Evolutionary conservation across 768 basidiomycete species (phyloP), one percentile per base, ranked within the genome.

Genomic region (Dendrothele bispora): DNA sequence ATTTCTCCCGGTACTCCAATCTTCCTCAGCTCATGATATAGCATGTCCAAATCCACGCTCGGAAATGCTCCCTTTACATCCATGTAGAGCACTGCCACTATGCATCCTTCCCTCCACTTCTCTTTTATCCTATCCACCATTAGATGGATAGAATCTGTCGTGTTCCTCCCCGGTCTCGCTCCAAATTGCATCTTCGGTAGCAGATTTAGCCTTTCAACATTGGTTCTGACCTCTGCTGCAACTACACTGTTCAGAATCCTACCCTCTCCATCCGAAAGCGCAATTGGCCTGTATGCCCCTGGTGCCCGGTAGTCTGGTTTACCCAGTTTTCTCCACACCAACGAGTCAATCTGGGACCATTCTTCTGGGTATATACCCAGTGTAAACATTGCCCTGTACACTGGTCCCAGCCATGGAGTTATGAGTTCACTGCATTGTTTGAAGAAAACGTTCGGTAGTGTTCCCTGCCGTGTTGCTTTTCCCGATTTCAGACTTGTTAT

Each of bases 321-420:
- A 2, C 66, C 65, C n/a, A 65, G 68, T 48, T 71, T 74, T 4
- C 55, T 40, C 0, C 72, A 41, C 0, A 70, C 64, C 1, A 64
- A 45, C 2, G 69, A 70, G 2, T 46, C 51, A 1, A 55, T 65
- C 0, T 18, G 3, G 43, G 58, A 60, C 65, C 66, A 71, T 24
- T 36, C 29, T 3, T 51, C 50, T 0, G 71, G 71, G 52, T 65
- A 67, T 43, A 51, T 34, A 4, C 52, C 24, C 1, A 62, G 49
- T 2, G 38, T 32, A 38, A 64, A 63, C 0, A 58, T 63, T 3
- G 67, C 69, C 5, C 62, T n/a, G 49, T 55, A 71, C 1, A 71
- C 55, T 0, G 27, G 49, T 11, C 51, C 58, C 5, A 73, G 53
- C 40, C 49, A 39, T 8, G 63, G 61, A 5, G 49, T 47, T 0